phyloP scores from a whole-genome alignment of 2,329 filamentous ascomycete species.

The Pseudogymnoascus sp. region DNA sequence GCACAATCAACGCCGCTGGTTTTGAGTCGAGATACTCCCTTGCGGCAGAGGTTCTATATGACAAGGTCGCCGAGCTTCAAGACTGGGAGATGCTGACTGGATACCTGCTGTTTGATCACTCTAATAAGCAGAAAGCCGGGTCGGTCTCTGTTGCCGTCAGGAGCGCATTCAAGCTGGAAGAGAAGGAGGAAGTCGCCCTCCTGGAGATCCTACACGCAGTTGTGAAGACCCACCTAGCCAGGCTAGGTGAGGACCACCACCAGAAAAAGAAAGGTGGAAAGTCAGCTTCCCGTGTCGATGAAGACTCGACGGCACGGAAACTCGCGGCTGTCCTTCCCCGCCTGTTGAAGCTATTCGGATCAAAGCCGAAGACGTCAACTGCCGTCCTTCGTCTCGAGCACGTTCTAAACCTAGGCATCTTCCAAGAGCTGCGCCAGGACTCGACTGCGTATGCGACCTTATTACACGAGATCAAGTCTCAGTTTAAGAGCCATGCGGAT shows the following conservation, averaged over 20 bases:
- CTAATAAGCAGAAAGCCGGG: conserved; percentile 49
- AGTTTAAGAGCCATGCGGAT: conserved; percentile 89
- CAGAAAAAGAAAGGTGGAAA: conserved; percentile 46
- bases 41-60: conserved; percentile 78
- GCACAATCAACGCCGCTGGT: conserved; percentile 49
- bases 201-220: conserved; percentile 80
- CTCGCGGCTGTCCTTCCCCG: conserved; percentile 74
- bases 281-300: conserved; percentile 46
- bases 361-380: conserved; percentile 78
- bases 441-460: conserved; percentile 71
- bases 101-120: conserved; percentile 90
- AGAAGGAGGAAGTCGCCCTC: conserved; percentile 69
- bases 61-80: conserved; percentile 70
- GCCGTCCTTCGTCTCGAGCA: conserved; percentile 81
- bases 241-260: conserved; percentile 58
- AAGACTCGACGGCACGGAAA: conserved; percentile 71
- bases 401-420: conserved; percentile 76
- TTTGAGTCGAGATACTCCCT: conserved; percentile 78
- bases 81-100: conserved; percentile 86
- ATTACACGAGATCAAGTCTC: conserved; percentile 85
- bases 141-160: conserved; percentile 19
- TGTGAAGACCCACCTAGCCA: conserved; percentile 66
- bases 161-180: conserved; percentile 24
- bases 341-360: conserved; percentile 86
- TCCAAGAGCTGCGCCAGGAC: conserved; percentile 83